Evolutionary conservation across 805 yeast species (phyloP), one percentile per base, ranked within the genome.

Genomic region (Pichia gijzeniarum): DNA sequence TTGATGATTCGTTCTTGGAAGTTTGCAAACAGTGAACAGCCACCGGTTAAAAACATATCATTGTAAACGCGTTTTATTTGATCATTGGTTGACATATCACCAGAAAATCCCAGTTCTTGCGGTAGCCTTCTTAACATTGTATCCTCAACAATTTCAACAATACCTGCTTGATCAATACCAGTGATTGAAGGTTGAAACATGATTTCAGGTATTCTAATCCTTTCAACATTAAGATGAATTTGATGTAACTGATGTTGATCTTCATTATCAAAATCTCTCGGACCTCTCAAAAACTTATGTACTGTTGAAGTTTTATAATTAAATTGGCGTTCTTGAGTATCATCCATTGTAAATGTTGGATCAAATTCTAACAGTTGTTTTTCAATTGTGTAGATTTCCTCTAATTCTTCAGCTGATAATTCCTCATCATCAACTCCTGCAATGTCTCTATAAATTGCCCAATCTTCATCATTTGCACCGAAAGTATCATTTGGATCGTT

Each of bases 401-500:
- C 74, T 45, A 80, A 79, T 49, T 84, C 90, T 44, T 79, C 86
- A 47, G 84, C 95, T 50, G 85, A 82, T 30, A 77, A 77, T 54
- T 88, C 96, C 48, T 83, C 89, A 53, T 89, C 86, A 21, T 81
- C 82, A 16, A 73, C 82, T 51, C 76, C 78, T 17, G 87, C 77
- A 46, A 89, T 84, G 58, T 87, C 93, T 55, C 93, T 76, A 61
- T 91, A 91, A 16, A 88, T 81, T 19, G 84, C 79, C 97, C 97
- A 91, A 63, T 93, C 99, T 45, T 85, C 95, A 60, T 91, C 98
- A 57, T 88, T 81, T 2, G 96, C 90, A 46, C 97, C 98, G 64
- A 91, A 90, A 0, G 90, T 86, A 64, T 91, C 98, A 56, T 80
- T 87, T 14, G 95, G 95, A 61, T 88, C 97, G 53, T 86, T 87